Percentiles rank a stretch among this genome's conserved stretches.
These are phyloP conservation scores for Harringtonia lauricola DNA, from an alignment of 2,329 filamentous ascomycete species.

Conservation along the genomic window DNA sequence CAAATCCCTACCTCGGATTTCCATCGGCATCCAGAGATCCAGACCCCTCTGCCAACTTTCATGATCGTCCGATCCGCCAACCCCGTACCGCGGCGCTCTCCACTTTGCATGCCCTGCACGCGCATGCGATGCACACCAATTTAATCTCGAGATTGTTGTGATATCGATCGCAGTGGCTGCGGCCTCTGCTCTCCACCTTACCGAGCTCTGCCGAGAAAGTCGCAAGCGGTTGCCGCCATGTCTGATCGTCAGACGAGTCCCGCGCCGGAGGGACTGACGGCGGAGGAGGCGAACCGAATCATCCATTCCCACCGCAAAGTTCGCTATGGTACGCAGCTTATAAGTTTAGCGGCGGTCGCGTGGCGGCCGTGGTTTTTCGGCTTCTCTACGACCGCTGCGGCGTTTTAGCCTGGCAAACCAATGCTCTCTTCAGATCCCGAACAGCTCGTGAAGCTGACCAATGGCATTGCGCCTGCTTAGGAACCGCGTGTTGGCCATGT, in stretches of 20 bases:
- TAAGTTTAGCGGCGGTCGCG: background rate
- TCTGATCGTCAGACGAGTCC: slow-evolving; percentile 32
- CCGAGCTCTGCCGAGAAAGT: slow-evolving; percentile 6
- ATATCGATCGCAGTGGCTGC: background rate
- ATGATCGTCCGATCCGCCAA: background rate
- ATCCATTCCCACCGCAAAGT: slow-evolving; percentile 61
- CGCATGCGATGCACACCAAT: background rate
- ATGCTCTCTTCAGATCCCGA: slow-evolving; percentile 7
- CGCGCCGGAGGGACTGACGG: slow-evolving; percentile 45
- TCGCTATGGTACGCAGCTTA: slow-evolving; percentile 44
- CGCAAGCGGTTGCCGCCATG: slow-evolving; percentile 27
- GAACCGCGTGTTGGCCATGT: slow-evolving; percentile 56
- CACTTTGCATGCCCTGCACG: slow-evolving; percentile 1
- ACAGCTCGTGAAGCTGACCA: background rate
- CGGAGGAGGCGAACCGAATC: slow-evolving; percentile 56
- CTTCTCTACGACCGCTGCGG: background rate
- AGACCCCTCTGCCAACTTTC: background rate
- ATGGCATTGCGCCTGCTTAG: slow-evolving; percentile 19
- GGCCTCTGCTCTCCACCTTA: slow-evolving; percentile 5
- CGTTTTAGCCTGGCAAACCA: too few relatives aligned
- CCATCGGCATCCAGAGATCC: background rate
- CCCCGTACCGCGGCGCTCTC: background rate
- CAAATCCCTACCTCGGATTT: background rate
- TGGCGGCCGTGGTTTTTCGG: background rate
- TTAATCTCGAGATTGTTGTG: background rate